Evolutionary conservation across 345 rosid species (phyloP), one percentile per base, ranked within the genome.

Genomic region (Eucalyptus cloeziana): DNA sequence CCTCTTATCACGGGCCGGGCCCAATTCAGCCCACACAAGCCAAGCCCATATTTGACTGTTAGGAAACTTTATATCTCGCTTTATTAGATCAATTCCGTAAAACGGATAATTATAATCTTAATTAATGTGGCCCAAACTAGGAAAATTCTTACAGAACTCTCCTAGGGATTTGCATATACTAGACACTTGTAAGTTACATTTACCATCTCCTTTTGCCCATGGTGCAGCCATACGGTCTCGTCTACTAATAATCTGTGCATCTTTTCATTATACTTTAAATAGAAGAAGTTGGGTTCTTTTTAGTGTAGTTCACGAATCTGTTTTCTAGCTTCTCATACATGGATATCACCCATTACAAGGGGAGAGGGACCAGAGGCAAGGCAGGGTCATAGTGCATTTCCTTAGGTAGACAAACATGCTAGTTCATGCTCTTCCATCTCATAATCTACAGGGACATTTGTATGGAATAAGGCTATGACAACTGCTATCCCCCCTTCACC

Each of bases 321-420:
- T 71, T 37, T 88, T 92, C 62, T 90, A 98, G 99, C 96, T 93
- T 92, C 97, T 60, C 95, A 95, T 90, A 93, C 98, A 67, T 98
- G 96, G 96, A 92, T 91, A 89, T 94, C 97, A 64, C 99, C 99
- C 25, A 94, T 91, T 89, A 93, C 96, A 89, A 95, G 97, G 92
- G 99, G 97, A 44, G 98, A 95, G 45, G 99, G 96, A 86, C 99
- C 99, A n/a, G 93, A 93, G 92, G 95, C 97, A 81, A 95, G 99
- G 89, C 98, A 98, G 91, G 97, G 97, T 90, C 99, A 95, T 90
- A 93, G 95, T 92, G 98, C 98, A 79, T 50, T 50, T 50, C 52
- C 52, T 47, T 67, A 47, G 58, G 22, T 22, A 12, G 60, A 64
- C 31, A 58, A 49, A 54, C 37, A 37, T 62, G 49, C 86, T 83